Base-by-base conservation (phyloP, 192 early-diverging fungal species). In the Mortierella antarctica region DNA sequence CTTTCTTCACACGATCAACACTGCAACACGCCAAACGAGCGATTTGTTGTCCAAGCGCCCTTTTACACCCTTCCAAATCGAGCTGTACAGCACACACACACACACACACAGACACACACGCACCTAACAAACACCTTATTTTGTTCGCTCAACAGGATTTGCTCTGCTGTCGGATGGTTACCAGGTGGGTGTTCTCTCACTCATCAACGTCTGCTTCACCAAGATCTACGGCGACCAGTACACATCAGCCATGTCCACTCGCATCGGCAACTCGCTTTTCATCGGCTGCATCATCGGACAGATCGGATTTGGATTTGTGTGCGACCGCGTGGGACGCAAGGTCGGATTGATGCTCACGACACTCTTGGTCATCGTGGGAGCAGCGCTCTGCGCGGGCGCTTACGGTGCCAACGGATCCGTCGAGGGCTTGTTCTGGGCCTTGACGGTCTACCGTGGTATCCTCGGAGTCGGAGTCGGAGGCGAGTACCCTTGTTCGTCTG, bases 91-190 rank as follows among this genome's bases (percentile, higher is more conserved):
- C 14, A 21, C 13, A 59, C 10, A 59, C 4, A 44, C 7, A n/a
- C n/a, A n/a, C n/a, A n/a, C n/a, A n/a, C n/a, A n/a, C n/a, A n/a
- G n/a, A n/a, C n/a, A n/a, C n/a, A n/a, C 9, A 17, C 1, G 42
- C n/a, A 15, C 9, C n/a, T 39, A 13, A n/a, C 59, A 17, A 44
- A 62, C 41, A 9, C 44, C 49, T 64, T 51, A 52, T 15, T 39
- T 39, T 20, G 4, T 48, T 46, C 41, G 12, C 44, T n/a, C 12
- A 51, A 44, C 54, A 77, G 74, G 74, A 20, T 78, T 78, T 50
- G 88, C 88, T 0, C 70, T 89, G 15, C 57, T 87, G 42, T 87
- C 86, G 0, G 86, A 87, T 83, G 88, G 88, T 31, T 89, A 89
- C 62, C 88, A 89, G 50, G 84, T 83, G 52, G 85, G 85, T 62